These are phyloP conservation scores for Cordyceps farinosa DNA, from an alignment of 2,329 filamentous ascomycete species.

Conservation along the genomic window DNA sequence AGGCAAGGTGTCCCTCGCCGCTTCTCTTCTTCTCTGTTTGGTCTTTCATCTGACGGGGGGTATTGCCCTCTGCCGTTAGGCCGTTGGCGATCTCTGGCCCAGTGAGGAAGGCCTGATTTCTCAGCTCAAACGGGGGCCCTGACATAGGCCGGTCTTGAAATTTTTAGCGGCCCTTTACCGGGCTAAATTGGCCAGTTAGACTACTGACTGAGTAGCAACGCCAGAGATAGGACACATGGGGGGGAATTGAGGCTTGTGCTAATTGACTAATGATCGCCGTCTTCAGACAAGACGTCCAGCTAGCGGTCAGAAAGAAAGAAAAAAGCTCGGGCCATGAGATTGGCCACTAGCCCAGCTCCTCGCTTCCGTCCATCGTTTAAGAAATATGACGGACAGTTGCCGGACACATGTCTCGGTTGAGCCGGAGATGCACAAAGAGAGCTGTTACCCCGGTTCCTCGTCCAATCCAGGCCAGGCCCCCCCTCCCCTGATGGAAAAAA, in stretches of 20 bases:
- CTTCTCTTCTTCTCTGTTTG: no score
- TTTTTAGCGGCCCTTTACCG: not conserved
- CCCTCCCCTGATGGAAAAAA: not conserved
- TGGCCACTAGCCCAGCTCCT: not conserved
- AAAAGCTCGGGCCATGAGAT: not conserved
- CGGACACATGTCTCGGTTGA: constrained; percentile 5
- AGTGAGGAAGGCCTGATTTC: constrained; percentile 3
- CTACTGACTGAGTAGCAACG: no score
- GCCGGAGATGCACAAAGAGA: not conserved
- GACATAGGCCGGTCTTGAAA: not conserved
- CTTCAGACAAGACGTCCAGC: not conserved
- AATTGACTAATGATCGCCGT: not conserved
- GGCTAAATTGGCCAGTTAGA: no score
- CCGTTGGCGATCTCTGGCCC: not conserved
- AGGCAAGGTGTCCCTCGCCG: not conserved
- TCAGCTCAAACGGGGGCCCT: constrained; percentile 5
- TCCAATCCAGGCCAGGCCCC: not conserved
- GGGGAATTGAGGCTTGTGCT: not conserved
- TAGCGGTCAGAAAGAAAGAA: not conserved
- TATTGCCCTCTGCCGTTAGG: constrained; percentile 4
- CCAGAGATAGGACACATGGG: no score
- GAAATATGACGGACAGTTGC: not conserved
- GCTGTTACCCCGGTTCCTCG: not conserved
- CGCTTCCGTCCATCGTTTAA: not conserved
- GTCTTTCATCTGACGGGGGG: not conserved